phyloP scores from a whole-genome alignment of 129 eudicot species.

The Flaveria linearis region DNA sequence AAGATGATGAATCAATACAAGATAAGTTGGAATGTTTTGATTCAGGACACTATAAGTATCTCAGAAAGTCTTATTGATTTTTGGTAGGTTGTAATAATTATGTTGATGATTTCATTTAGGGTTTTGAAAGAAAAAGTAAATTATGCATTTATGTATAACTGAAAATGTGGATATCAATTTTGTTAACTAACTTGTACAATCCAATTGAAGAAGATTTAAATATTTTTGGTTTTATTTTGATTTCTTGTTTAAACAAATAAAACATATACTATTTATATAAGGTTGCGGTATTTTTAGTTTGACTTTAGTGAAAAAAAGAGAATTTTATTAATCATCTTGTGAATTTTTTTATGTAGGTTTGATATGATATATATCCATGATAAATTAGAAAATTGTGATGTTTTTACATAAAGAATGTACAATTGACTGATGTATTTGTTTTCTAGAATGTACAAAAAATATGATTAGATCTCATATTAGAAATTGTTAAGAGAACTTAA shows the following conservation, averaged over 20 bases:
- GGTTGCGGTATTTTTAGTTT: background rate
- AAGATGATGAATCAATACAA: slow-evolving; percentile 71
- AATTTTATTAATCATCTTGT: background rate
- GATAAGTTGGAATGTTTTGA: slow-evolving; percentile 68
- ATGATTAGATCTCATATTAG: background rate
- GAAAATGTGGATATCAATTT: slow-evolving; percentile 18
- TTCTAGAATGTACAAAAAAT: background rate
- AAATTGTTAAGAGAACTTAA: background rate
- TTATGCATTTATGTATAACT: background rate
- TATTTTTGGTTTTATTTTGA: background rate
- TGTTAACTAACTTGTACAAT: slow-evolving; percentile 15
- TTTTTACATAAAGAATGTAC: background rate
- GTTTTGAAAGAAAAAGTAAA: slow-evolving; percentile 1
- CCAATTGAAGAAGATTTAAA: background rate
- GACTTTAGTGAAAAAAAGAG: background rate
- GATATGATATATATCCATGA: background rate
- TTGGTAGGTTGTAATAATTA: slow-evolving; percentile 29
- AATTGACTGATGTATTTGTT: background rate
- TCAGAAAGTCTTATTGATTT: slow-evolving; percentile 51
- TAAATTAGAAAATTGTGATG: too few species aligned
- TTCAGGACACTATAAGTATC: slow-evolving; percentile 66
- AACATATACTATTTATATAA: background rate
- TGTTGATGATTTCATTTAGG: slow-evolving; percentile 19
- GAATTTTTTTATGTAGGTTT: background rate
- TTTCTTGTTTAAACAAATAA: background rate